Conservation (phyloP, 176 grass and related monocot genomes). For the Sorghum bicolor region DNA sequence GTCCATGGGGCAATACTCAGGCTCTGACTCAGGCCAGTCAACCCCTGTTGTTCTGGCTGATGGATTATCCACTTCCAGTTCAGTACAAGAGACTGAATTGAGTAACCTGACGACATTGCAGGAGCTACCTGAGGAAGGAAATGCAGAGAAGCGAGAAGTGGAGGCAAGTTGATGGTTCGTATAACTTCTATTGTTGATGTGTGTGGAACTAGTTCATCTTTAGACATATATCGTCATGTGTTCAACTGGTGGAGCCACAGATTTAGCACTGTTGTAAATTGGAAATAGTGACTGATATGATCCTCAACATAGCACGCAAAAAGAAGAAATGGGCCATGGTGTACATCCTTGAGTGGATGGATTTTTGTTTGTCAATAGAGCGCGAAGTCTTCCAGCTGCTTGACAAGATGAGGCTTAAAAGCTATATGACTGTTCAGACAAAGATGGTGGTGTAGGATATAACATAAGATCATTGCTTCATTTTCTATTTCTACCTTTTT, state of each 20-base stretch:
- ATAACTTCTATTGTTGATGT: constrained; percentile 8
- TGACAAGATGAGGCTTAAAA: constrained; percentile 5
- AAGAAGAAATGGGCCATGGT: background rate
- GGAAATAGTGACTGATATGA: constrained; percentile 36
- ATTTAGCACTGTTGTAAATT: constrained; percentile 58
- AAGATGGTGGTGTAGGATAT: constrained; percentile 24
- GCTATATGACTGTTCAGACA: background rate
- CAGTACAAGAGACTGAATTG: constrained; percentile 36
- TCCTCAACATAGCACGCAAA: constrained; percentile 19
- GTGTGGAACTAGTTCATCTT: constrained; percentile 37
- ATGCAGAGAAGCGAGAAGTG: constrained; percentile 26
- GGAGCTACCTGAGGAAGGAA: constrained; percentile 43
- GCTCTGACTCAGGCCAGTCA: constrained; percentile 41
- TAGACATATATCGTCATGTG: constrained; percentile 16
- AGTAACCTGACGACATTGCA: constrained; percentile 40
- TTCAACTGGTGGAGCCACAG: constrained; percentile 33
- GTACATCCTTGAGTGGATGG: constrained; percentile 33
- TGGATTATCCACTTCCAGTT: constrained; percentile 34
- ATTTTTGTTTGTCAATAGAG: constrained; percentile 43
- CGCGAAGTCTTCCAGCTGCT: constrained; percentile 12
- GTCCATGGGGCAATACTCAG: constrained; percentile 39
- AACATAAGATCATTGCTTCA: background rate
- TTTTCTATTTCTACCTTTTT: constrained; percentile 16
- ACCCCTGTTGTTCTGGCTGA: constrained; percentile 43
- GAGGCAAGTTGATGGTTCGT: constrained; percentile 20